phyloP scores from a whole-genome alignment of 257 asterid genomes.

The Solanum etuberosum region DNA sequence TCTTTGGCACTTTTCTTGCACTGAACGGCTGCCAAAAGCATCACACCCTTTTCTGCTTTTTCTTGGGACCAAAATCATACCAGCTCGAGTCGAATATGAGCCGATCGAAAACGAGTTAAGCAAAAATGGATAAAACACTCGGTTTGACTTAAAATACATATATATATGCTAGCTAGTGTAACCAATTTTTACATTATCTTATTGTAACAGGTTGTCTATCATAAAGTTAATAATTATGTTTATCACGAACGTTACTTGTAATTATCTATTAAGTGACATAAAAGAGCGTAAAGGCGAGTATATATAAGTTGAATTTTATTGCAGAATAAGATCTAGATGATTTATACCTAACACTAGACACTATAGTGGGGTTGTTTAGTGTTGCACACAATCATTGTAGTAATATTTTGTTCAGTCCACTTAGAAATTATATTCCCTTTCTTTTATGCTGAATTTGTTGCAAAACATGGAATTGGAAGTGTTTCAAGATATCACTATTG shows the following conservation, averaged over 20 bases:
- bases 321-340: background rate
- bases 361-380: background rate
- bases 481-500: background rate
- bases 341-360: background rate
- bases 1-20: background rate
- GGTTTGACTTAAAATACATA: too few relatives aligned
- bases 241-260: background rate
- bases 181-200: background rate
- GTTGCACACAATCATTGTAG: background rate
- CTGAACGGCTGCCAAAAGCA: background rate
- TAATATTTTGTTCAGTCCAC: background rate
- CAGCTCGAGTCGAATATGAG: background rate
- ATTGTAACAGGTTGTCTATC: background rate
- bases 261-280: background rate
- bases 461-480: background rate
- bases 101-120: too few relatives aligned
- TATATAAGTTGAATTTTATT: background rate
- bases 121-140: too few relatives aligned
- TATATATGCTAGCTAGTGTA: background rate
- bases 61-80: background rate
- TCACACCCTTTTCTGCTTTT: background rate
- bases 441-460: background rate
- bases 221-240: background rate
- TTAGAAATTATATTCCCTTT: background rate
- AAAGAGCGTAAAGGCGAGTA: too few relatives aligned